Conservation (phyloP, 768 basidiomycete species). For the Lactifluus piperatus region DNA sequence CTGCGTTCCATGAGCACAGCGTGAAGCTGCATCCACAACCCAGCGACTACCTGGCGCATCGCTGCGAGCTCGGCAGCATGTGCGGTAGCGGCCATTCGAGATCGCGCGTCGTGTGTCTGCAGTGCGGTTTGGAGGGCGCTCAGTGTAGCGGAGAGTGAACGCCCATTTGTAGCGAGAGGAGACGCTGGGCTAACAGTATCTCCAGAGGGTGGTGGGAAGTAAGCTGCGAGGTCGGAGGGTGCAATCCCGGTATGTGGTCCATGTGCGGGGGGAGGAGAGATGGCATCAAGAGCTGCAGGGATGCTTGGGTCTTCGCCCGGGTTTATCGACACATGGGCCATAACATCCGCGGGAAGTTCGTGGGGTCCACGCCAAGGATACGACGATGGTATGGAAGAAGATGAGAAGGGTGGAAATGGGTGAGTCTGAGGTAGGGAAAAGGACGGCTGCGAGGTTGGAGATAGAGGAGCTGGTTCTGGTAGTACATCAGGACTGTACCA, state of each 20-base stretch:
- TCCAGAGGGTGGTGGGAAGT: slow-evolving; percentile 16
- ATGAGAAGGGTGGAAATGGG: slow-evolving; percentile 1
- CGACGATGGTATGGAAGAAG: not conserved
- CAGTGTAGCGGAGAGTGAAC: slow-evolving; percentile 5
- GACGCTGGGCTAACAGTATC: not conserved
- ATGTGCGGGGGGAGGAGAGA: not conserved
- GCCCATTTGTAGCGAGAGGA: not conserved
- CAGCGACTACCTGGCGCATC: slow-evolving; percentile 18
- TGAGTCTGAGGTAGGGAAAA: not conserved
- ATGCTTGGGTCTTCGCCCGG: not conserved
- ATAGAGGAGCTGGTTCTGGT: not conserved
- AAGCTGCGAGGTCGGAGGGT: slow-evolving; percentile 16
- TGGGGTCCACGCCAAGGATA: slow-evolving; percentile 4
- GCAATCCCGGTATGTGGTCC: not conserved
- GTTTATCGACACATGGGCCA: not conserved
- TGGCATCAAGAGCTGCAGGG: not conserved
- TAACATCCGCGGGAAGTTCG: slow-evolving; percentile 2
- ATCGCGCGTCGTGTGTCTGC: slow-evolving; percentile 17
- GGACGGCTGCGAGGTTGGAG: not conserved
- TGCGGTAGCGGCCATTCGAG: slow-evolving; percentile 12
- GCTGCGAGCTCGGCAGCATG: slow-evolving; percentile 19
- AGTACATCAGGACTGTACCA: slow-evolving; percentile 40
- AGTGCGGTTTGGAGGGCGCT: slow-evolving; percentile 11
- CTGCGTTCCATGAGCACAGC: slow-evolving; percentile 20
- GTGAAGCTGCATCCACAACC: slow-evolving; percentile 19